Evolutionary conservation across 2,329 filamentous ascomycete species (phyloP), one percentile per base, ranked within the genome.

Genomic region (Colletotrichum liriopes): DNA sequence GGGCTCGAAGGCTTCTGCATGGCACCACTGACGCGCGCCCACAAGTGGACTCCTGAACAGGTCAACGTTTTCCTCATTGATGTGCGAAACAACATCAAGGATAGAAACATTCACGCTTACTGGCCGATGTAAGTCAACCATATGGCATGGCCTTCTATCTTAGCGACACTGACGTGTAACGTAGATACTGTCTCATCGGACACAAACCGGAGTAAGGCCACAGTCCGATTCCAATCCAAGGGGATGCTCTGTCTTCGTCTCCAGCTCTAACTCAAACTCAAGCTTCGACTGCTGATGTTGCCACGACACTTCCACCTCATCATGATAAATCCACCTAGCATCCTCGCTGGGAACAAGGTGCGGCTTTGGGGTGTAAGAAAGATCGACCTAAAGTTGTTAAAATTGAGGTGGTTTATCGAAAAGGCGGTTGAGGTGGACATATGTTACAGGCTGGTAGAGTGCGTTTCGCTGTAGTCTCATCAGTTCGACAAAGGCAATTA

Each of bases 61-160:
- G 78, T 81, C n/a, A 77, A 81, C 67, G 59, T 76, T 0, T 72
- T 81, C 23, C 75, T 81, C 14, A 73, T 77, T n/a, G 76, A 78
- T n/a, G 79, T 81, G 35, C 75, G 78, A 58, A 77, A 77, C 37
- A 78, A 79, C 65, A 55, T 80, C 58, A 72, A 69, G 58, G 71
- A 81, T 70, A 67, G 74, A 32, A 74, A 73, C 51, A 78, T 81
- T 49, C 80, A 81, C 39, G 78, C 77, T 14, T 81, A 78, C 43
- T 78, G 81, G 77, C 79, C 81, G 0, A 62, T 77, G 76, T 79
- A 55, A 74, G 76, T 75, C 8, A 2, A 39, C 1, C 8, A 5
- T 6, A 9, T 16, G 3, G 8, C 2, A n/a, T 5, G 1, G 23
- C 41, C 9, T 37, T 35, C 5, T 32, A 23, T n/a, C 18, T 35